These are phyloP conservation scores for Pulveroboletus frians DNA, from an alignment of 768 basidiomycete genomes.

Conservation along the genomic window DNA sequence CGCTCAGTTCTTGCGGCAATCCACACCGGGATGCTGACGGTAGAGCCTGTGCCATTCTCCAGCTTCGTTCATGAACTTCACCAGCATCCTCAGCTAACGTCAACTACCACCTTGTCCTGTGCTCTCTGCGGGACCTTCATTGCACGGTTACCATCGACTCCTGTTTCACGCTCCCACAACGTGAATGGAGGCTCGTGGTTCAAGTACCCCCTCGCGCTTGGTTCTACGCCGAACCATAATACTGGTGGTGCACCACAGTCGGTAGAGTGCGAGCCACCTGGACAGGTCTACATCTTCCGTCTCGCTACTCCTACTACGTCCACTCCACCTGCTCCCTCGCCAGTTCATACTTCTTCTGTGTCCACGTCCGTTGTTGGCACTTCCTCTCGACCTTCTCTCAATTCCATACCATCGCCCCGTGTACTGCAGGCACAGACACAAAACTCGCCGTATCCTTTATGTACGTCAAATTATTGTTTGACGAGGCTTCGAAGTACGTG, in stretches of 20 bases:
- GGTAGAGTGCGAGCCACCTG: slow-evolving; percentile 27
- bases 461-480: slow-evolving; percentile 82
- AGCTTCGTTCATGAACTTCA: slow-evolving; percentile 54
- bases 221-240: slow-evolving; percentile 21
- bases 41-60: slow-evolving; percentile 75
- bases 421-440: slow-evolving; percentile 21
- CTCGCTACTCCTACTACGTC: slow-evolving; percentile 35
- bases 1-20: slow-evolving; percentile 81
- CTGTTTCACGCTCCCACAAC: slow-evolving; percentile 31
- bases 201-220: slow-evolving; percentile 45
- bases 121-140: slow-evolving; percentile 67
- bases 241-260: slow-evolving; percentile 28
- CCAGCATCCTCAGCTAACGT: slow-evolving; percentile 40
- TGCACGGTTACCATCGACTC: slow-evolving; percentile 40
- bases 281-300: slow-evolving; percentile 66
- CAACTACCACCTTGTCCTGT: slow-evolving; percentile 53
- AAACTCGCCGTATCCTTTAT: slow-evolving; percentile 56
- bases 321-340: slow-evolving; percentile 17
- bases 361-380: slow-evolving; percentile 30
- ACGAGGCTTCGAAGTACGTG: slow-evolving; percentile 80
- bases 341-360: slow-evolving; percentile 24
- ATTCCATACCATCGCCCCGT: slow-evolving; percentile 43
- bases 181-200: slow-evolving; percentile 55
- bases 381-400: slow-evolving; percentile 15
- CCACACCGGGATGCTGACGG: slow-evolving; percentile 76